These are phyloP conservation scores for Aspergillus sp. DNA, from an alignment of 2,329 filamentous ascomycete genomes.

Conservation along the genomic window DNA sequence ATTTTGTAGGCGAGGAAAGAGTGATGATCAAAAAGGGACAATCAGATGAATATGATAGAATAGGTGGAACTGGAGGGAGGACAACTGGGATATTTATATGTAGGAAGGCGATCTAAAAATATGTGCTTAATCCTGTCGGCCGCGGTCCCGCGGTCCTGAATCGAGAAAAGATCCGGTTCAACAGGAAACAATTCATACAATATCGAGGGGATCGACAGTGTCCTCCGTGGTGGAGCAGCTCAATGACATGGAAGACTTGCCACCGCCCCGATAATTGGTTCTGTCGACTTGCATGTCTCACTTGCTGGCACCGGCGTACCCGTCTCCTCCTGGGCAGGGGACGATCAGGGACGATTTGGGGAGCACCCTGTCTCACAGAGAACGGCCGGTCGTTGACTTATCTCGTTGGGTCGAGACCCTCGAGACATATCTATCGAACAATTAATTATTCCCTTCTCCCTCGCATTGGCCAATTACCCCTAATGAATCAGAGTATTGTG, in stretches of 20 bases:
- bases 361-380: too few species aligned
- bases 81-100: background rate
- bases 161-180: background rate
- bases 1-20: conserved; percentile 10
- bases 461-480: background rate
- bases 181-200: background rate
- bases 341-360: background rate
- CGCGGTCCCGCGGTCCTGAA: background rate
- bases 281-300: background rate
- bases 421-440: too few species aligned
- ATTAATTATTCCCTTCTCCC: too few species aligned
- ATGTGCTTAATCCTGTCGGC: background rate
- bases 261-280: background rate
- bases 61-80: background rate
- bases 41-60: background rate
- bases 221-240: background rate
- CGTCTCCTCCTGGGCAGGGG: background rate
- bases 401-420: too few species aligned
- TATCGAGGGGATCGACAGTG: background rate
- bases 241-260: background rate
- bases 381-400: too few species aligned
- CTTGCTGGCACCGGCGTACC: background rate
- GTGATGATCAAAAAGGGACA: background rate
- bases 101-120: background rate
- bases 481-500: too few species aligned